Conservation (phyloP, 495 filamentous ascomycete genomes). For the Aspergillus baeticus region DNA sequence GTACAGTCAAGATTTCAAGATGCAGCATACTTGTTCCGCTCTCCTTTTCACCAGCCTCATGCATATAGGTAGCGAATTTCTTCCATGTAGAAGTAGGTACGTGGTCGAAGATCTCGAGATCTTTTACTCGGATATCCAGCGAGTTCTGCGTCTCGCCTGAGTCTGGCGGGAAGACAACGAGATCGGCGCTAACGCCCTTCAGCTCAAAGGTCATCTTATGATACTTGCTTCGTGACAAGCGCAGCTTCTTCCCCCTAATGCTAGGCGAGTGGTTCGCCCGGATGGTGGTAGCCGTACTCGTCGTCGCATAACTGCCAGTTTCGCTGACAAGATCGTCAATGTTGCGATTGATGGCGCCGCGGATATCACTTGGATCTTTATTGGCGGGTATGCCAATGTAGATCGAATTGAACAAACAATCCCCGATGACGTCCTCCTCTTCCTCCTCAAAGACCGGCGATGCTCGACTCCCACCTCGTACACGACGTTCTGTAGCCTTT, state of each 20-base stretch:
- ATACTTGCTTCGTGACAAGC: slow-evolving; percentile 77
- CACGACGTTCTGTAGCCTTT: slow-evolving; percentile 71
- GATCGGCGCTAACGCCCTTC: slow-evolving; percentile 77
- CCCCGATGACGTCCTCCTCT: slow-evolving; percentile 82
- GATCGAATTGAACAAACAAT: slow-evolving; percentile 97
- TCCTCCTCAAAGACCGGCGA: slow-evolving; percentile 61
- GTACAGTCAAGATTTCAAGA: slow-evolving; percentile 82
- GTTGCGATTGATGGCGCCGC: slow-evolving; percentile 80
- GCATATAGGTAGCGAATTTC: slow-evolving; percentile 93
- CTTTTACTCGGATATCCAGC: slow-evolving; percentile 74
- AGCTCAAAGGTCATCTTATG: slow-evolving; percentile 97
- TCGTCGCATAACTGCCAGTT: slow-evolving; percentile 79
- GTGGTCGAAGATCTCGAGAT: slow-evolving; percentile 92
- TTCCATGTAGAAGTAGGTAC: slow-evolving; percentile 96
- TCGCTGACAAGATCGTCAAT: slow-evolving; percentile 86
- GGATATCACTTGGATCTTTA: slow-evolving; percentile 75
- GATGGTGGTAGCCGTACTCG: slow-evolving; percentile 59
- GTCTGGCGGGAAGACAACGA: slow-evolving; percentile 78
- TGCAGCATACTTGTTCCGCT: slow-evolving; percentile 85
- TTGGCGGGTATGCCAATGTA: slow-evolving; percentile 92
- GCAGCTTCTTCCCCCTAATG: slow-evolving; percentile 57
- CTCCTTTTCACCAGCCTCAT: slow-evolving; percentile 80
- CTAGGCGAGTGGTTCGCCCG: slow-evolving; percentile 47
- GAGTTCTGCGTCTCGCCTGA: slow-evolving; percentile 81
- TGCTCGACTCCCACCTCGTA: slow-evolving; percentile 44